Percentiles rank a stretch among this genome's conserved stretches.
Conservation (phyloP, 208 protist species). For the Plasmodiophora brassicae region DNA sequence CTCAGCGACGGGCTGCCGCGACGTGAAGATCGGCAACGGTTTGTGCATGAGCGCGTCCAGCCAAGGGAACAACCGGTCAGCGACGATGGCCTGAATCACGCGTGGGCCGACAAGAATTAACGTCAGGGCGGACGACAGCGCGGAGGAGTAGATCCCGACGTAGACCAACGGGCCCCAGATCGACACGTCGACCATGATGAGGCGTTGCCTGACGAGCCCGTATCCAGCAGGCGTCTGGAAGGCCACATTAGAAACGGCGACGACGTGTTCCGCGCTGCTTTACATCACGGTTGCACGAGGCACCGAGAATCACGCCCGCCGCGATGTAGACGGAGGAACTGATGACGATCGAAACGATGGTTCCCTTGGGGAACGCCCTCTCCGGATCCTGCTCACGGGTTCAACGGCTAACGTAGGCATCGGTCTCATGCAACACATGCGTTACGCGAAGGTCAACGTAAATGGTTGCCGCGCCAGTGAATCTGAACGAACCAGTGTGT, state of each 20-base stretch:
- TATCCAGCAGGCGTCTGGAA: background rate
- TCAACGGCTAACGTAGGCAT: too few species aligned
- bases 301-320: background rate
- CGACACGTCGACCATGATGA: background rate
- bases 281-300: background rate
- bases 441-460: background rate
- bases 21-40: too few species aligned
- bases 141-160: background rate
- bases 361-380: background rate
- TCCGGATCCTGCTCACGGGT: background rate
- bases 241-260: background rate
- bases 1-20: too few species aligned
- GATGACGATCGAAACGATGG: background rate
- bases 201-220: background rate
- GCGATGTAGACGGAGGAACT: background rate
- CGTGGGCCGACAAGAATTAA: background rate
- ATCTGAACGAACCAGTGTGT: background rate
- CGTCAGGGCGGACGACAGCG: background rate
- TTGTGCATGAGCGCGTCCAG: background rate
- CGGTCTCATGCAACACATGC: background rate
- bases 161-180: conserved; percentile 2
- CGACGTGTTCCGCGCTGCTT: too few species aligned
- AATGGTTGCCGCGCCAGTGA: background rate
- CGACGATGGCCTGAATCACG: background rate
- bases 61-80: background rate